These are phyloP conservation scores for Ilyonectria sp. DNA, from an alignment of 2,329 filamentous ascomycete genomes.

Conservation along the genomic window DNA sequence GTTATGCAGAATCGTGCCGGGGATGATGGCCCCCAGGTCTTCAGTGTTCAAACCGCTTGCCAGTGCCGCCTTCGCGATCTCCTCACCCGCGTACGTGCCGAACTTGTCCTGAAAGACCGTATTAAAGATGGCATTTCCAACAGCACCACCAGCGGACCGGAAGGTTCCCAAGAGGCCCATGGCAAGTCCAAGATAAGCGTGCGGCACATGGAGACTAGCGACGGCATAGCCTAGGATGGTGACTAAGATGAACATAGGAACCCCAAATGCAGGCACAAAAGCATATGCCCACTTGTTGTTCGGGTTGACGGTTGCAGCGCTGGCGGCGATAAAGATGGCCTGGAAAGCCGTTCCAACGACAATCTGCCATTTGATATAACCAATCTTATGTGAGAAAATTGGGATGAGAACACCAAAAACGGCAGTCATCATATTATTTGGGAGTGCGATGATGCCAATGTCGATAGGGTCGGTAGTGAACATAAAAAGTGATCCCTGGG, in stretches of 20 bases:
- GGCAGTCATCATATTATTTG: constrained; percentile 11
- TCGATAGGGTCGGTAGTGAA: constrained; percentile 31
- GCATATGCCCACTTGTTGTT: constrained; percentile 32
- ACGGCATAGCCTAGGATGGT: constrained; percentile 31
- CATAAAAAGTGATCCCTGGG: constrained; percentile 33
- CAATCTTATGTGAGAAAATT: constrained; percentile 6
- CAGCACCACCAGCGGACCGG: constrained; percentile 25
- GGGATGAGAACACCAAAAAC: constrained; percentile 11
- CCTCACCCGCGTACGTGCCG: constrained; percentile 11
- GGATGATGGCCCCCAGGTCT: constrained; percentile 21
- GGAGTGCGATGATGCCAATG: constrained; percentile 20
- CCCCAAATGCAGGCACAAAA: constrained; percentile 32
- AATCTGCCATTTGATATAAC: constrained; percentile 29
- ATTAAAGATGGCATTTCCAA: constrained; percentile 33
- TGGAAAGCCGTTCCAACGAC: constrained; percentile 22
- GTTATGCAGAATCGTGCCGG: constrained; percentile 14
- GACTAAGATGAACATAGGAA: constrained; percentile 30
- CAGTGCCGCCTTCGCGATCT: constrained; percentile 12
- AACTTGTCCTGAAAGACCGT: constrained; percentile 32
- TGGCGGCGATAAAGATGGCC: constrained; percentile 28
- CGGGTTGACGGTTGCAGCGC: constrained; percentile 33
- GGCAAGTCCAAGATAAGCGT: constrained; percentile 31
- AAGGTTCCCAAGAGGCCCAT: constrained; percentile 34
- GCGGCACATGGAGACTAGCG: constrained; percentile 31
- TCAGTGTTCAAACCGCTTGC: neutral